Evolutionary conservation across 139 green algal genomes (phyloP).

Genomic region (Yamagishiella unicocca): DNA sequence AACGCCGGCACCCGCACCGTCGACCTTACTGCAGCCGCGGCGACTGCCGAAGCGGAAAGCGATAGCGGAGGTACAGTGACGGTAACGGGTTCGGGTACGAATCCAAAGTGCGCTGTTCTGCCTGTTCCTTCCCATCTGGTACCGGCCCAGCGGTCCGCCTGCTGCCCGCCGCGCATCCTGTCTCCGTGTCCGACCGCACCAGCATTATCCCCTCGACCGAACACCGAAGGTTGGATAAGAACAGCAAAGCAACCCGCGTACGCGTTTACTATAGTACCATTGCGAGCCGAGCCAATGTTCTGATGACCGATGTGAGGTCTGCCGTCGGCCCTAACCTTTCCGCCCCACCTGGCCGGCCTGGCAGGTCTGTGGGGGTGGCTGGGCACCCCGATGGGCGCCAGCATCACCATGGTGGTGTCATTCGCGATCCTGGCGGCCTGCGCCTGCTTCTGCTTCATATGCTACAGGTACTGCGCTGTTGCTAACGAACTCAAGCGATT

Average conservation of each 20-base stretch:
- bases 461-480: constrained; percentile 15
- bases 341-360: background rate
- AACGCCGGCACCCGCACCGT: constrained; percentile 5
- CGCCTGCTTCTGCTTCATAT: background rate
- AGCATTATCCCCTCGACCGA: too few species aligned
- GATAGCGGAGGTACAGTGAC: background rate
- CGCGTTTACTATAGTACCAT: too few species aligned
- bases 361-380: constrained; percentile 10
- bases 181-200: too few species aligned
- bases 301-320: background rate
- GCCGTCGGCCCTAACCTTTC: background rate
- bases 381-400: background rate
- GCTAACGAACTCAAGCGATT: too few species aligned
- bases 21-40: background rate
- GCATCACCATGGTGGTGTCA: background rate
- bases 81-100: too few species aligned
- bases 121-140: too few species aligned
- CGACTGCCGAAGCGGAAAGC: background rate
- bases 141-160: too few species aligned
- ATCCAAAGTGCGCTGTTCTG: too few species aligned
- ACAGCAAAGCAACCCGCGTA: too few species aligned
- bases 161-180: too few species aligned
- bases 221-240: too few species aligned
- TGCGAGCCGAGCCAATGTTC: too few species aligned
- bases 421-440: background rate